phyloP scores from a whole-genome alignment of 352 stramenopile species.

The Pythium scleroteichum region DNA sequence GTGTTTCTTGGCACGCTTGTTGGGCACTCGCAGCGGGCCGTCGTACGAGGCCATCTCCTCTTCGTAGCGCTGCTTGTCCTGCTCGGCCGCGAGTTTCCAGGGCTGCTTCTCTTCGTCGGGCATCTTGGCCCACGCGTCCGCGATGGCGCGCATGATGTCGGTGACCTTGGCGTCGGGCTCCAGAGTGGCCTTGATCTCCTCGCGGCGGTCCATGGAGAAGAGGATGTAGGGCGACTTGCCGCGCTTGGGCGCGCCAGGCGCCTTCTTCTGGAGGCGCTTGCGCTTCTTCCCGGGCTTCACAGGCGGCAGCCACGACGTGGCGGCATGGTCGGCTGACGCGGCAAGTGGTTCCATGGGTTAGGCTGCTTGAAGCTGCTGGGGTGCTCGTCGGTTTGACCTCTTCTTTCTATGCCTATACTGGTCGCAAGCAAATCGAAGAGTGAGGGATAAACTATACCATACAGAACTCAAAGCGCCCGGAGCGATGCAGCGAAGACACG shows the following conservation, averaged over 20 bases:
- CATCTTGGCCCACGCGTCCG: slow-evolving; percentile 89
- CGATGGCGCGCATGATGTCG: slow-evolving; percentile 91
- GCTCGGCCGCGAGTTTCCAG: slow-evolving; percentile 92
- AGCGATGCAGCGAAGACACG: not conserved
- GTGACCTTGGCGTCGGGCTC: slow-evolving; percentile 88
- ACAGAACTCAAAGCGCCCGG: slow-evolving; percentile 49
- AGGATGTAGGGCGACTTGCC: slow-evolving; percentile 92
- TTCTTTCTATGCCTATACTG: slow-evolving; percentile 87
- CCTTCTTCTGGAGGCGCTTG: slow-evolving; percentile 90
- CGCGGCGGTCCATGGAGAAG: slow-evolving; percentile 91
- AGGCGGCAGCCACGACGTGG: slow-evolving; percentile 62
- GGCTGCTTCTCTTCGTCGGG: slow-evolving; percentile 88
- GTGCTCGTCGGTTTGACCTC: slow-evolving; percentile 37
- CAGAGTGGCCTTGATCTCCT: slow-evolving; percentile 88
- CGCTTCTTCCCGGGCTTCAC: slow-evolving; percentile 86
- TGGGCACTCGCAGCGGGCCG: slow-evolving; percentile 87
- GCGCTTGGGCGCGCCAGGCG: slow-evolving; percentile 85
- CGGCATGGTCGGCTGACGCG: slow-evolving; percentile 54
- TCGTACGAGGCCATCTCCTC: slow-evolving; percentile 94
- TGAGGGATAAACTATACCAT: slow-evolving; percentile 80
- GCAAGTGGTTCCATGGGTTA: slow-evolving; percentile 72
- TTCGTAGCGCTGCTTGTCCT: slow-evolving; percentile 94
- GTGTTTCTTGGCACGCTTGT: slow-evolving; percentile 96
- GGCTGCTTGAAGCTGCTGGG: slow-evolving; percentile 26
- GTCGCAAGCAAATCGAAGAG: slow-evolving; percentile 70